Evolutionary conservation across 2,329 filamentous ascomycete genomes (phyloP).

Genomic region (Penicillium sp.): DNA sequence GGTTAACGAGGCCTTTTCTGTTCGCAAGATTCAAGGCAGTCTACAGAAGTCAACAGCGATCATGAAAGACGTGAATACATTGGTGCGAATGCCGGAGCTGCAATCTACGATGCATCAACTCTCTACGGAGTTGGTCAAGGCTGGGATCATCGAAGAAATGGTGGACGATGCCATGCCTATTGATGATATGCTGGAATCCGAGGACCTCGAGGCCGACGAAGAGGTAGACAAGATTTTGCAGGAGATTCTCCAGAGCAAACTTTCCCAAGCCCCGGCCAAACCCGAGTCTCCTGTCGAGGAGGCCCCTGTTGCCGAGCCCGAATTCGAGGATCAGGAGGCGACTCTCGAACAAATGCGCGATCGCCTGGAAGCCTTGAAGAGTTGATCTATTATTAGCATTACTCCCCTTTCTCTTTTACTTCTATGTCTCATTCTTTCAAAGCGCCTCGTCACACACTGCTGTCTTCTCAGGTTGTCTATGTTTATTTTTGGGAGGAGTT

Average conservation of each 20-base stretch:
- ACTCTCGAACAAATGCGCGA: constrained; percentile 95
- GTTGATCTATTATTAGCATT: constrained; percentile 50
- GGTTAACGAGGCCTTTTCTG: constrained; percentile 92
- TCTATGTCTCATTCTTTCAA: not conserved
- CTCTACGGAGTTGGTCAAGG: constrained; percentile 83
- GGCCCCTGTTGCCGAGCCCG: constrained; percentile 60
- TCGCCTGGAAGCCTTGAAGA: constrained; percentile 85
- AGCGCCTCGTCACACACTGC: not conserved
- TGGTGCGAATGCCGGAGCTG: constrained; percentile 82
- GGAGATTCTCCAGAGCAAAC: constrained; percentile 82
- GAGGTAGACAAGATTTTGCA: constrained; percentile 93
- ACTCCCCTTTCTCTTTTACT: not conserved
- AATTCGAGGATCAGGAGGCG: constrained; percentile 83
- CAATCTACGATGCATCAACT: constrained; percentile 87
- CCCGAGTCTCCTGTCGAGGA: constrained; percentile 52
- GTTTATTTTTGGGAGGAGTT: constrained; percentile 17
- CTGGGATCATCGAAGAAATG: constrained; percentile 98
- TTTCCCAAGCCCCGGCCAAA: constrained; percentile 66
- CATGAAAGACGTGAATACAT: constrained; percentile 92
- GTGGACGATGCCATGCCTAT: constrained; percentile 80
- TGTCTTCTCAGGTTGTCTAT: constrained; percentile 1
- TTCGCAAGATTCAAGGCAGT: constrained; percentile 92
- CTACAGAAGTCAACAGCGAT: constrained; percentile 84
- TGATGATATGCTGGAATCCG: constrained; percentile 66
- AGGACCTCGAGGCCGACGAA: constrained; percentile 73